These are phyloP conservation scores for Auxenochlorella protothecoides DNA, from an alignment of 139 green algal species.

Conservation along the genomic window DNA sequence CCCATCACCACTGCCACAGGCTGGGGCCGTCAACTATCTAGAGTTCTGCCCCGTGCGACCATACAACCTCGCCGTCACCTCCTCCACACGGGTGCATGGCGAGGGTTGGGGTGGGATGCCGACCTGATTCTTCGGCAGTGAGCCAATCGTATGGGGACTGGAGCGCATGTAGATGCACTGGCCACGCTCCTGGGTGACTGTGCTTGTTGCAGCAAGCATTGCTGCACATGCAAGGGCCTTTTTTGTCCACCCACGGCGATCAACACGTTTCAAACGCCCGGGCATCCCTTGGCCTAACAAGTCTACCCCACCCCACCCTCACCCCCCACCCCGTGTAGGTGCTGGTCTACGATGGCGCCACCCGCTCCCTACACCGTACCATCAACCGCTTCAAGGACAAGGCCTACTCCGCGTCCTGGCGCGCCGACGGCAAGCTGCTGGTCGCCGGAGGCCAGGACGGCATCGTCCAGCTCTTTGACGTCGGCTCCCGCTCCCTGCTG, in stretches of 20 bases:
- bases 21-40: slow-evolving; percentile 67
- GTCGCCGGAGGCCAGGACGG: slow-evolving; percentile 74
- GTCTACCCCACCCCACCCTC: not conserved
- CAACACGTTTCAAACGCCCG: too few relatives aligned
- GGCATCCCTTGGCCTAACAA: too few relatives aligned
- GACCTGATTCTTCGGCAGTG: not conserved
- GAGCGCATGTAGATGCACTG: too few relatives aligned
- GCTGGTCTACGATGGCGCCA: slow-evolving; percentile 54
- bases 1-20: slow-evolving; percentile 23
- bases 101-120: not conserved
- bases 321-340: slow-evolving; percentile 35
- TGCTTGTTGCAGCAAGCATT: too few relatives aligned
- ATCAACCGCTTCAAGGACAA: slow-evolving; percentile 81
- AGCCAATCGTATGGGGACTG: too few relatives aligned
- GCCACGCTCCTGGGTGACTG: too few relatives aligned
- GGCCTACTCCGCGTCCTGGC: slow-evolving; percentile 71
- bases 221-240: too few relatives aligned
- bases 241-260: too few relatives aligned
- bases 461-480: slow-evolving; percentile 86
- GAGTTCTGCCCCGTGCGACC: slow-evolving; percentile 62
- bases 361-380: slow-evolving; percentile 29
- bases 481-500: slow-evolving; percentile 59
- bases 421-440: slow-evolving; percentile 72
- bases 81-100: slow-evolving; percentile 56
- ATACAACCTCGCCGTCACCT: slow-evolving; percentile 73